A percentile compares a stretch with the other conserved stretches of the same genome.
Conservation (phyloP, 768 basidiomycete genomes). For the Rhizopogon roseolus region DNA sequence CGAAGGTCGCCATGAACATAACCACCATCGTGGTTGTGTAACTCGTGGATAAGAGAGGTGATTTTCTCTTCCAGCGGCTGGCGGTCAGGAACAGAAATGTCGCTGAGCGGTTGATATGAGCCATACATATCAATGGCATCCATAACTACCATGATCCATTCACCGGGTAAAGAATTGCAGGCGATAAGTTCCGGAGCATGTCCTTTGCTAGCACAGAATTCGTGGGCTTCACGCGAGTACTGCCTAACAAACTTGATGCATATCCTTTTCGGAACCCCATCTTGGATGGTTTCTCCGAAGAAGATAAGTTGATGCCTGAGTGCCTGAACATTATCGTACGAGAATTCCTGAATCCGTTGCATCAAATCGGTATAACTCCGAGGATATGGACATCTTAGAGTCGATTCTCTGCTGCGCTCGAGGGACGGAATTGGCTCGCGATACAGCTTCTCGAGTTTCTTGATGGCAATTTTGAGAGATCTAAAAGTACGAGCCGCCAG, state of each 20-base stretch:
- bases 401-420: background rate
- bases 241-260: background rate
- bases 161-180: background rate
- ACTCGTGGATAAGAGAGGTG: background rate
- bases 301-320: background rate
- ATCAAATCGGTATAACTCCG: background rate
- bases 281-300: background rate
- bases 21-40: background rate
- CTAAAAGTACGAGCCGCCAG: background rate
- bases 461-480: background rate
- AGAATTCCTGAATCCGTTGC: background rate
- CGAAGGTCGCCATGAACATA: slow-evolving; percentile 4
- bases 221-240: background rate
- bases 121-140: slow-evolving; percentile 1
- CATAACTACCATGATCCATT: slow-evolving; percentile 5
- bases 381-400: background rate
- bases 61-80: background rate
- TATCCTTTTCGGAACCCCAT: background rate
- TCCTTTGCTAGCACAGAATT: background rate
- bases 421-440: background rate
- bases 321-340: background rate
- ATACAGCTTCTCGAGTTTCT: background rate
- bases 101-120: background rate
- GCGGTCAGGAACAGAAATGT: background rate
- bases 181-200: background rate